Conservation (phyloP, 768 basidiomycete species). For the Tylopilus subfusipes region DNA sequence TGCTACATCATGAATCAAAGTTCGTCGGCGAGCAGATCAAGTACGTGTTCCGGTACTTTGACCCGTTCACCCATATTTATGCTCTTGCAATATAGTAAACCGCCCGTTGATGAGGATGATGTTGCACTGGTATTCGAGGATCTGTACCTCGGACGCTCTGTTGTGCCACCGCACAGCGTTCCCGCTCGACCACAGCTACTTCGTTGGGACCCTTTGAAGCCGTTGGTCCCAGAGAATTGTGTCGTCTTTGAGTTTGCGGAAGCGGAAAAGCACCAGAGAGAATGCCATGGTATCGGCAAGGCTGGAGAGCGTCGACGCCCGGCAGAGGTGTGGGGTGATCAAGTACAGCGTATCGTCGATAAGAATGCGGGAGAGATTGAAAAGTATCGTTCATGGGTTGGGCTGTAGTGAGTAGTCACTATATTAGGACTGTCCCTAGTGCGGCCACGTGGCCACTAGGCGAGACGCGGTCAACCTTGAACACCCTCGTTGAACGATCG, state of each 20-base stretch:
- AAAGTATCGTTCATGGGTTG: slow-evolving; percentile 52
- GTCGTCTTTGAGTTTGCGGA: slow-evolving; percentile 81
- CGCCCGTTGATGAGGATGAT: slow-evolving; percentile 82
- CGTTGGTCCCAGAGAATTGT: slow-evolving; percentile 74
- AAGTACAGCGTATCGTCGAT: slow-evolving; percentile 55
- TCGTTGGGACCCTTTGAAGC: slow-evolving; percentile 71
- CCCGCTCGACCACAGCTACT: slow-evolving; percentile 70
- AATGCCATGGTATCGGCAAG: slow-evolving; percentile 33
- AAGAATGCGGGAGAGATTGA: slow-evolving; percentile 58
- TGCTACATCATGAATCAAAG: slow-evolving; percentile 72
- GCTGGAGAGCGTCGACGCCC: slow-evolving; percentile 30
- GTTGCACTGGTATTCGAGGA: slow-evolving; percentile 85
- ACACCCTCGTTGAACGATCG: too few species aligned
- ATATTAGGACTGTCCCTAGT: too few species aligned
- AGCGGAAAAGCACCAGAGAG: slow-evolving; percentile 59
- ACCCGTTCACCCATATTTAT: neutral
- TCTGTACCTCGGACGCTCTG: slow-evolving; percentile 71
- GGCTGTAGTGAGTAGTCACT: too few species aligned
- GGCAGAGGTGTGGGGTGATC: slow-evolving; percentile 67
- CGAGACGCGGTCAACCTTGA: neutral
- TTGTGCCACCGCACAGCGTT: slow-evolving; percentile 73
- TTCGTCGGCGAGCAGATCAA: slow-evolving; percentile 57
- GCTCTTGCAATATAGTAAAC: slow-evolving; percentile 43
- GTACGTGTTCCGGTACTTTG: slow-evolving; percentile 34
- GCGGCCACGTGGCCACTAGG: slow-evolving; percentile 3